phyloP scores from a whole-genome alignment of 1,284 basidiomycete genomes.

The Pascua guehoae region DNA sequence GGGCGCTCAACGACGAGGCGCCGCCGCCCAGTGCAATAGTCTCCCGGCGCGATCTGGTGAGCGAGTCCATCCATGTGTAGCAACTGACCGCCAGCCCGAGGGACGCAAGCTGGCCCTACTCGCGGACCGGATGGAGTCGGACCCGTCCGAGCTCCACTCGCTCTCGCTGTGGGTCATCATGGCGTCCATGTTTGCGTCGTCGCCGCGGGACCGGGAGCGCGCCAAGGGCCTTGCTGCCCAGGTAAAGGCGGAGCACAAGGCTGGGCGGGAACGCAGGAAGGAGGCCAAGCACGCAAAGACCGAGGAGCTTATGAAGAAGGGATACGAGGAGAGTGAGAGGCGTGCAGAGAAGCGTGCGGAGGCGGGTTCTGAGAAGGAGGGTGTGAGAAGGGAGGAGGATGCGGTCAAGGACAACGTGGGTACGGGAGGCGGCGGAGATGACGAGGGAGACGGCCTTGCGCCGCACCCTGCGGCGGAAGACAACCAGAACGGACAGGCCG shows the following conservation, averaged over 20 bases:
- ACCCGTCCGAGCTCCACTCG: constrained; percentile 17
- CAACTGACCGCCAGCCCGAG: constrained; percentile 30
- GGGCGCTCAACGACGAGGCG: constrained; percentile 48
- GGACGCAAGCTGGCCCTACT: constrained; percentile 42
- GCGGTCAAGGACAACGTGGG: not conserved
- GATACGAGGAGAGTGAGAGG: no score
- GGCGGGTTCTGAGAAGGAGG: not conserved
- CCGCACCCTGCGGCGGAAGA: not conserved
- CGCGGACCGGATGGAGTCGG: constrained; percentile 43
- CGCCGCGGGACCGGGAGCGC: not conserved
- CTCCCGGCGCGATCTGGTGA: constrained; percentile 44
- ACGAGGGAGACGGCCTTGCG: not conserved
- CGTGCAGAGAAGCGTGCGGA: no score
- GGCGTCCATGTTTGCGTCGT: constrained; percentile 2
- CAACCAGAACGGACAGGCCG: not conserved
- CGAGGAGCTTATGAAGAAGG: no score
- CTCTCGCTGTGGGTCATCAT: constrained; percentile 11
- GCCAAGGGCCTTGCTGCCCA: not conserved
- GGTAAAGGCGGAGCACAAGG: no score
- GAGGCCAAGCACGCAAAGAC: no score
- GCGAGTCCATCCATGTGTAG: constrained; percentile 5
- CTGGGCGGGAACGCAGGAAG: no score
- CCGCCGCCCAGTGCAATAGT: constrained; percentile 49
- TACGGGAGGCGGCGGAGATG: not conserved
- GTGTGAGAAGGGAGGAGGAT: not conserved